Evolutionary conservation across 2,329 filamentous ascomycete genomes (phyloP).

Genomic region (Sclerotinia borealis): DNA sequence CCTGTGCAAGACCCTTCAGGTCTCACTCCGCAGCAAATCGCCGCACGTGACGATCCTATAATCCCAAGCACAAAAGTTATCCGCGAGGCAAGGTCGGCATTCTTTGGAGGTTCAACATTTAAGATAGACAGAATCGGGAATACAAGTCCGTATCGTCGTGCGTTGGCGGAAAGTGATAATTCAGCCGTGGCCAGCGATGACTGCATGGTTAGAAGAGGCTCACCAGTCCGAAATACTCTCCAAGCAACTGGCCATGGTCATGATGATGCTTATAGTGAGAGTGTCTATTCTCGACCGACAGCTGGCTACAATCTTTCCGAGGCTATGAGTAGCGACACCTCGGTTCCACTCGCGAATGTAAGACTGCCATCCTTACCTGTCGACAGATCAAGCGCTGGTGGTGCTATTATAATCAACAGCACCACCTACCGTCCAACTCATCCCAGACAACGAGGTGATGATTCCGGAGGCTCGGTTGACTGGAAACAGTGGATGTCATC

Average conservation of each 20-base stretch:
- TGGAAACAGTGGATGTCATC: conserved; percentile 52
- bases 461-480: conserved; percentile 43
- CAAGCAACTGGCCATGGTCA: conserved; percentile 2
- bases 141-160: conserved; percentile 49
- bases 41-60: conserved; percentile 26
- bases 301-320: conserved; percentile 24
- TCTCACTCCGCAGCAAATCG: conserved; percentile 28
- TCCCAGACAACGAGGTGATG: conserved; percentile 34
- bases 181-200: conserved; percentile 3
- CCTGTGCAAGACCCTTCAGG: conserved; percentile 6
- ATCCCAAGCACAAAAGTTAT: conserved; percentile 29
- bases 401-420: conserved; percentile 34
- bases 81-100: conserved; percentile 41
- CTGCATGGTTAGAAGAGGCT: conserved; percentile 3
- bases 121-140: conserved; percentile 51
- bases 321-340: not conserved
- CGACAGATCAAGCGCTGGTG: conserved; percentile 24
- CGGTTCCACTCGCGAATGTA: conserved; percentile 10
- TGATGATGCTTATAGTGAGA: conserved; percentile 26
- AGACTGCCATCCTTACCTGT: conserved; percentile 20
- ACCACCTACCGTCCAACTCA: conserved; percentile 30
- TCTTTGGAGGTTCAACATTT: conserved; percentile 46
- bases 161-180: conserved; percentile 33
- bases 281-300: conserved; percentile 32
- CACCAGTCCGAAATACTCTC: conserved; percentile 10